Evolutionary conservation across 768 basidiomycete genomes (phyloP), one percentile per base, ranked within the genome.

Genomic region (Trametes cubensis): DNA sequence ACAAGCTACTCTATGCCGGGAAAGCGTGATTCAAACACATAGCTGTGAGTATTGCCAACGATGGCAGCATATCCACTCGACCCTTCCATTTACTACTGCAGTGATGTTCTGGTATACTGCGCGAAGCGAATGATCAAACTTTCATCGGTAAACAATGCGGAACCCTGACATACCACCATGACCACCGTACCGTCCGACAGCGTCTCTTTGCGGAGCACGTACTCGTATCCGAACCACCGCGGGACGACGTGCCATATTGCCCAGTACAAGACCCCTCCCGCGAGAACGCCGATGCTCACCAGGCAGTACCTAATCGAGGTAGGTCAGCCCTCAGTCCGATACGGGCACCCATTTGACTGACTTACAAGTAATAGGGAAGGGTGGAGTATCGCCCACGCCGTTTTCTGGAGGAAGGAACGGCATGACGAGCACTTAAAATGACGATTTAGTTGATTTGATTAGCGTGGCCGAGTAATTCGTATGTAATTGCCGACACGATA

Each of bases 361-460:
- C 34, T 34, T 10, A 70, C 79, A 84, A 64, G 67, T 85, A 85
- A 58, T 85, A 85, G 85, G 83, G 30, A 86, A 66, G 8, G 85
- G 82, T 11, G 84, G 83, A 0, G 84, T 84, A 61, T 86, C 84
- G 8, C 85, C 85, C 0, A 82, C 76, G 8, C 78, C 76, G 61
- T 82, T 81, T 0, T 81, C 74, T 3, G 85, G 85, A 25, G 66
- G 79, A 5, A 86, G 50, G 75, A 85, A 86, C 0, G 85, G 85
- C 0, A 79, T 79, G 6, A 86, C 67, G 4, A 86, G 74, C 7
- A 87, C 85, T 67, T 26, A 39, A 45, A 18, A 28, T 44, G 25
- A 20, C 1, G 10, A 7, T 15, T 82, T 17, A 30, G 42, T 23
- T n/a, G n/a, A n/a, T n/a, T n/a, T n/a, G n/a, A n/a, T n/a, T n/a